Evolutionary conservation across 2,329 filamentous ascomycete genomes (phyloP).

Genomic region (Monilinia laxa): DNA sequence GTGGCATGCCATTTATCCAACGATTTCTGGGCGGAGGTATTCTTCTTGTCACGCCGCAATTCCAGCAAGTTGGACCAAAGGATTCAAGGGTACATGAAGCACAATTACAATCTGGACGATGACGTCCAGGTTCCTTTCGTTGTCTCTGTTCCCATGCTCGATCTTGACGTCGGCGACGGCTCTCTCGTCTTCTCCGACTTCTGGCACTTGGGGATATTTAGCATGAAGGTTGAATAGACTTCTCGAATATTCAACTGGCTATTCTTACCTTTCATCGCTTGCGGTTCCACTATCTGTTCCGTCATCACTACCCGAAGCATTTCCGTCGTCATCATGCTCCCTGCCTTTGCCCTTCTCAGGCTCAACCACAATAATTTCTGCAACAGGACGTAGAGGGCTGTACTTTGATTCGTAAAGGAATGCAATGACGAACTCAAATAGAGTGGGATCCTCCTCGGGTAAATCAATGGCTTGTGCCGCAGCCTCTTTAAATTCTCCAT

Average conservation of each 20-base stretch:
- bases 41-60: slow-evolving; percentile 42
- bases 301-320: slow-evolving; percentile 34
- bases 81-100: slow-evolving; percentile 43
- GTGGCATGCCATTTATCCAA: slow-evolving; percentile 27
- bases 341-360: slow-evolving; percentile 48
- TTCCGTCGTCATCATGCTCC: slow-evolving; percentile 38
- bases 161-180: slow-evolving; percentile 41
- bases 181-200: slow-evolving; percentile 41
- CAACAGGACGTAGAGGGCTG: slow-evolving; percentile 47
- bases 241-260: neutral
- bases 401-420: slow-evolving; percentile 51
- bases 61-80: slow-evolving; percentile 45
- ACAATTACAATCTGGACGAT: slow-evolving; percentile 49
- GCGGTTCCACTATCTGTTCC: slow-evolving; percentile 41
- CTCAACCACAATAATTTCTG: slow-evolving; percentile 36
- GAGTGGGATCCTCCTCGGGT: slow-evolving; percentile 51
- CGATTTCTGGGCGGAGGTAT: slow-evolving; percentile 33
- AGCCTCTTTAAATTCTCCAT: slow-evolving; percentile 50
- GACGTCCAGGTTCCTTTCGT: slow-evolving; percentile 48
- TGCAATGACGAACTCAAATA: slow-evolving; percentile 53
- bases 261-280: slow-evolving; percentile 43
- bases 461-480: slow-evolving; percentile 49
- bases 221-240: neutral
- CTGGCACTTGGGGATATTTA: slow-evolving; percentile 32
- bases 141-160: slow-evolving; percentile 43